Conservation (phyloP, 768 basidiomycete genomes). For the Roridomyces roridus region DNA sequence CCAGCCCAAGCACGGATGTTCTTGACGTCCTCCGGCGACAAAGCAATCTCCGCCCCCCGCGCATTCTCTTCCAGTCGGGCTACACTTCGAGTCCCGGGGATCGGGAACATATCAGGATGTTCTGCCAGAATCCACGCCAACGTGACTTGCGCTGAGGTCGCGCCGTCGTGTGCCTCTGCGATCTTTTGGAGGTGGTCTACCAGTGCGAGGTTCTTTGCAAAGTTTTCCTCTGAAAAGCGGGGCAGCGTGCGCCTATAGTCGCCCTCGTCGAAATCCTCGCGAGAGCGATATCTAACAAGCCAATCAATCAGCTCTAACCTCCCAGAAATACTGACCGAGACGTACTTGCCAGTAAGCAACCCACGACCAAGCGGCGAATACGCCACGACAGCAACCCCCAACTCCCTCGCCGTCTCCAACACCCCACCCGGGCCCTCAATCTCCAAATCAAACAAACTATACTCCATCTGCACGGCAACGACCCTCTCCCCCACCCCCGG, state of each 20-base stretch:
- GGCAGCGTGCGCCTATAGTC: conserved; percentile 41
- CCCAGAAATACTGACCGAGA: conserved; percentile 36
- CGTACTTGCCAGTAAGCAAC: conserved; percentile 37
- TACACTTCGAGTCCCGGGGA: conserved; percentile 29
- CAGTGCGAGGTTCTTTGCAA: conserved; percentile 48
- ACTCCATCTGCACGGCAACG: conserved; percentile 39
- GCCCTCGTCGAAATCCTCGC: conserved; percentile 41
- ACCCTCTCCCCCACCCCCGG: conserved; percentile 32
- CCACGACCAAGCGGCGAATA: conserved; percentile 44
- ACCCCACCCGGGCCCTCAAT: conserved; percentile 37
- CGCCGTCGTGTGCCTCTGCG: conserved; percentile 34
- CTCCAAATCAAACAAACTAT: conserved; percentile 31
- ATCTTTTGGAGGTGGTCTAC: conserved; percentile 38
- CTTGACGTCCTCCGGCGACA: conserved; percentile 26
- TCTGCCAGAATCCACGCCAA: conserved; percentile 32
- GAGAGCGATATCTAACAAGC: conserved; percentile 32
- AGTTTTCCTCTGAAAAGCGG: conserved; percentile 45
- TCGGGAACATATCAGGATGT: conserved; percentile 30
- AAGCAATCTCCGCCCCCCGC: conserved; percentile 19
- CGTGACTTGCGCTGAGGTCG: conserved; percentile 38
- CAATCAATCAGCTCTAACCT: conserved; percentile 10
- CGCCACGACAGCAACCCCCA: conserved; percentile 38
- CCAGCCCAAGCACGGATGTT: conserved; percentile 28
- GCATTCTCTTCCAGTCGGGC: conserved; percentile 32
- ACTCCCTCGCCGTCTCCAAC: conserved; percentile 32